phyloP scores from a whole-genome alignment of 371 early-diverging fungal genomes.

The Batkoa obscura region DNA sequence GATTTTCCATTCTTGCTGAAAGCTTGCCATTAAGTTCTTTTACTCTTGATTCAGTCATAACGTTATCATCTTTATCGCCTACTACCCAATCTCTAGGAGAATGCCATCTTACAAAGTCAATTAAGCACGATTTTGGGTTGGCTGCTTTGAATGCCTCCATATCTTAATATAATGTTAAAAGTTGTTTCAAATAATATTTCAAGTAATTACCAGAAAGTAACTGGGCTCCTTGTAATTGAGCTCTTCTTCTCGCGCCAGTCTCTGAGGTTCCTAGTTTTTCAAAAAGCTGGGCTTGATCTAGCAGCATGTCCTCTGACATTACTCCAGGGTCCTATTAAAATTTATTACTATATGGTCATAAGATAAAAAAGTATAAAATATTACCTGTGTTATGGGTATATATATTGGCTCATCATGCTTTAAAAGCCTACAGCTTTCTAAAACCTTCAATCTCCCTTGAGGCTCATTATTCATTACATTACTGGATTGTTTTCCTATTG shows the following conservation, averaged over 20 bases:
- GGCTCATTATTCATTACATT: background rate
- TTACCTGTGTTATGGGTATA: conserved; percentile 49
- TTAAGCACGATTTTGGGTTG: conserved; percentile 43
- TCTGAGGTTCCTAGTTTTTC: conserved; percentile 54
- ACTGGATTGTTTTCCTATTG: background rate
- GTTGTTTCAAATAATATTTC: background rate
- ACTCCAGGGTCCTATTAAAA: conserved; percentile 39
- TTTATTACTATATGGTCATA: background rate
- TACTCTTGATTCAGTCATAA: background rate
- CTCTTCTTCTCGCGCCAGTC: conserved; percentile 50
- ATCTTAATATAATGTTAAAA: conserved; percentile 14
- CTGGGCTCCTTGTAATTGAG: conserved; percentile 57
- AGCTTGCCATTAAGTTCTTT: conserved; percentile 11
- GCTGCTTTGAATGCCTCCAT: conserved; percentile 25
- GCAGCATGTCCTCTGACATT: conserved; percentile 81
- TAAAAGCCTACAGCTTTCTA: background rate
- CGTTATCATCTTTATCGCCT: background rate
- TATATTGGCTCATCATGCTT: conserved; percentile 16
- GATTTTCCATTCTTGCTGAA: conserved; percentile 60
- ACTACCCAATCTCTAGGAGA: conserved; percentile 73
- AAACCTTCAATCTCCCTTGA: background rate
- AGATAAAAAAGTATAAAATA: background rate
- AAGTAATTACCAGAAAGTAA: conserved; percentile 34
- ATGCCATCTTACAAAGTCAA: conserved; percentile 91
- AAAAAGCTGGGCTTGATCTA: conserved; percentile 52